Conservation (phyloP, 208 protist genomes). For the Herpetomonas muscarum region DNA sequence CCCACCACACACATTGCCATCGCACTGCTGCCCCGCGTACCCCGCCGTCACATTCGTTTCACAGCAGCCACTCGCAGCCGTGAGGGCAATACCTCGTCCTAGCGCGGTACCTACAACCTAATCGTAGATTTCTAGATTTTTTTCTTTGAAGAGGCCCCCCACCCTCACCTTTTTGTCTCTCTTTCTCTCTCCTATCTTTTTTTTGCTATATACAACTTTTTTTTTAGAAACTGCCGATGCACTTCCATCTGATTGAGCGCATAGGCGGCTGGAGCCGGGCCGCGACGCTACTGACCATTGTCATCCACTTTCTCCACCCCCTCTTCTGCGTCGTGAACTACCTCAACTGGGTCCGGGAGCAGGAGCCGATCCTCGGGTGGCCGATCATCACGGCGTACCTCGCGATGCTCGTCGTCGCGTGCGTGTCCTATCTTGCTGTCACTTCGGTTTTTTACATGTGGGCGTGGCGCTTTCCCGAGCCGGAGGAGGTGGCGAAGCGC, state of each 20-base stretch:
- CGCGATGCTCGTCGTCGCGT: slow-evolving; percentile 58
- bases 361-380: slow-evolving; percentile 16
- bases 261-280: slow-evolving; percentile 57
- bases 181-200: not conserved
- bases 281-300: slow-evolving; percentile 63
- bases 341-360: slow-evolving; percentile 54
- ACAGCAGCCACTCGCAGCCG: no score
- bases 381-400: slow-evolving; percentile 49
- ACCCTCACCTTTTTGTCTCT: not conserved
- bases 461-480: slow-evolving; percentile 85
- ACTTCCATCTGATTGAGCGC: slow-evolving; percentile 41
- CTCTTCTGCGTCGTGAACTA: slow-evolving; percentile 72
- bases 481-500: slow-evolving; percentile 80
- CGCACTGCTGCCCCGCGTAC: no score
- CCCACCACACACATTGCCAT: no score
- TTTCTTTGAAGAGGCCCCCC: not conserved
- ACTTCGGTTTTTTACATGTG: slow-evolving; percentile 89
- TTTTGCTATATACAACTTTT: not conserved
- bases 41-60: no score
- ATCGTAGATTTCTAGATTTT: not conserved
- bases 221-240: slow-evolving; percentile 6
- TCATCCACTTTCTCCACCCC: slow-evolving; percentile 78
- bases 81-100: no score
- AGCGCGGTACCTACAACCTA: no score
- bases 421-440: slow-evolving; percentile 60